phyloP scores from a whole-genome alignment of 352 stramenopile genomes.

The Thalassiosira livingstoniorum region DNA sequence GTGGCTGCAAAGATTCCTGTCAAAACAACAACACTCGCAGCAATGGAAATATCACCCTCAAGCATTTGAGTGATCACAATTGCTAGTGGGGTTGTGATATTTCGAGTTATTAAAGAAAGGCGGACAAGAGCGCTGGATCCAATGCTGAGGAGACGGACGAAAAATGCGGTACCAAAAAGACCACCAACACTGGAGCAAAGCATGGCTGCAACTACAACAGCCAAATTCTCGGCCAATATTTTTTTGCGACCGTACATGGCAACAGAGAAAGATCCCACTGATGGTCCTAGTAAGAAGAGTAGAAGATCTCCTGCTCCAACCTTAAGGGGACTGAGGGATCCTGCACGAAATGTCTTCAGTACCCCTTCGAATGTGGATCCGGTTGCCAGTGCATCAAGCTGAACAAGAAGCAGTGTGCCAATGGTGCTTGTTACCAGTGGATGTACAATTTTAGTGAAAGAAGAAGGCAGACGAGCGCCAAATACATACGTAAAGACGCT shows the following conservation, averaged over 20 bases:
- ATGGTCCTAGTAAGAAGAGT: conserved; percentile 82
- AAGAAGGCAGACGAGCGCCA: conserved; percentile 71
- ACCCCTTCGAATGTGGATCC: conserved; percentile 61
- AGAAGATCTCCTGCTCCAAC: conserved; percentile 84
- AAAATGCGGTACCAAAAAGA: conserved; percentile 79
- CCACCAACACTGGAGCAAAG: conserved; percentile 72
- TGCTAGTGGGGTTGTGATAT: conserved; percentile 77
- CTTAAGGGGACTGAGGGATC: conserved; percentile 59
- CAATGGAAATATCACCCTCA: conserved; percentile 73
- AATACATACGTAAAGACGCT: conserved; percentile 83
- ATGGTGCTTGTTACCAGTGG: conserved; percentile 80
- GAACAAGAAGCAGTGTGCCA: conserved; percentile 62
- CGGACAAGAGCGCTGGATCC: conserved; percentile 60
- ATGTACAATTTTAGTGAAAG: conserved; percentile 82
- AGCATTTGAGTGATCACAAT: conserved; percentile 76
- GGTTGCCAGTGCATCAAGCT: conserved; percentile 62
- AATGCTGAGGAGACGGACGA: conserved; percentile 68
- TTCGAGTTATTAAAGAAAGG: conserved; percentile 73
- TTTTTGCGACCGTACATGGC: conserved; percentile 83
- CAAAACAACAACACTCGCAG: conserved; percentile 71
- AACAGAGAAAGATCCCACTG: conserved; percentile 84
- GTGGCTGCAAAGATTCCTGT: conserved; percentile 81
- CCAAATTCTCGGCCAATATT: conserved; percentile 75
- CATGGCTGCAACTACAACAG: conserved; percentile 64
- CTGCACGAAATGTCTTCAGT: conserved; percentile 73